Evolutionary conservation across 2,329 filamentous ascomycete genomes (phyloP).

Genomic region (Beauveria varroae): DNA sequence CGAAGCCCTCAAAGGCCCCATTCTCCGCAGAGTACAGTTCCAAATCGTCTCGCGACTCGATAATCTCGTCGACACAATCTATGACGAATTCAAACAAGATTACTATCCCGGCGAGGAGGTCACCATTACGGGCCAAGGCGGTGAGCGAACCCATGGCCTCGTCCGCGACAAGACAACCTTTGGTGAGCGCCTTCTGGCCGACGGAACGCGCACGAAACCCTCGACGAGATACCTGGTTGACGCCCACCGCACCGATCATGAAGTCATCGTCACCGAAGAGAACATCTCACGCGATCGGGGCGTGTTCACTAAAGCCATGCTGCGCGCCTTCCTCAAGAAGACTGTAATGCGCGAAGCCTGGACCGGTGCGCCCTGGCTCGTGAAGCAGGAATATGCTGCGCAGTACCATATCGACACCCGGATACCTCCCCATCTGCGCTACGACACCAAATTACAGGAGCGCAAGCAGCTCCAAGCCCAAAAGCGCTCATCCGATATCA

Average conservation of each 20-base stretch:
- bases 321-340: slow-evolving; percentile 91
- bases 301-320: slow-evolving; percentile 87
- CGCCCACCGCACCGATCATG: slow-evolving; percentile 60
- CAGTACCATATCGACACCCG: slow-evolving; percentile 82
- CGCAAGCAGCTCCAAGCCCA: slow-evolving; percentile 65
- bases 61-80: slow-evolving; percentile 62
- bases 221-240: slow-evolving; percentile 77
- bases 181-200: slow-evolving; percentile 47
- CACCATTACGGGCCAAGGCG: slow-evolving; percentile 61
- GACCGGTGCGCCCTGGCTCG: slow-evolving; percentile 94
- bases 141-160: slow-evolving; percentile 62
- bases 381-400: slow-evolving; percentile 77
- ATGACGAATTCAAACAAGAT: slow-evolving; percentile 76
- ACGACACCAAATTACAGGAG: slow-evolving; percentile 72
- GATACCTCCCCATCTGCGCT: slow-evolving; percentile 72
- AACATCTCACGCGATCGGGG: slow-evolving; percentile 84
- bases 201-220: slow-evolving; percentile 63
- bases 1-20: slow-evolving; percentile 81
- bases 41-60: slow-evolving; percentile 85
- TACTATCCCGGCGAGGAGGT: slow-evolving; percentile 88
- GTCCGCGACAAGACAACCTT: slow-evolving; percentile 84
- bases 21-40: slow-evolving; percentile 86
- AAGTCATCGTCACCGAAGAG: slow-evolving; percentile 71
- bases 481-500: slow-evolving; percentile 49
- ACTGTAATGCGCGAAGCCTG: slow-evolving; percentile 87